Conservation (phyloP, 768 basidiomycete species). For the Baorangia bicolor region DNA sequence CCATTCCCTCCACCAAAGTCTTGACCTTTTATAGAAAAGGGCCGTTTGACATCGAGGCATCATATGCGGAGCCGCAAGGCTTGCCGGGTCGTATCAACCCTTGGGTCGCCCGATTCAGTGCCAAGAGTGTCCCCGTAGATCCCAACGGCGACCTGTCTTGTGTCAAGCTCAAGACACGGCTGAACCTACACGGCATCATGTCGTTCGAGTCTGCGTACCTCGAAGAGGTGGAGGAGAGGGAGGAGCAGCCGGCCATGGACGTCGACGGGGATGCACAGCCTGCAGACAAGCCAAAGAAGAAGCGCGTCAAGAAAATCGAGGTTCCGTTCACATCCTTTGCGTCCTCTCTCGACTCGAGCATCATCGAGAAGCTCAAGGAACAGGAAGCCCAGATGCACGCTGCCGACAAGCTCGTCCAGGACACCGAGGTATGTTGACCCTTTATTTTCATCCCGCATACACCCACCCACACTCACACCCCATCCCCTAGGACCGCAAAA, state of each 20-base stretch:
- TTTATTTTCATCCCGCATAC: not conserved
- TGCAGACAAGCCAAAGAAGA: constrained; percentile 64
- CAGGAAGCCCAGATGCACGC: constrained; percentile 87
- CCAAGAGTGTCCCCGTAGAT: constrained; percentile 74
- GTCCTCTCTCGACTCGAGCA: constrained; percentile 59
- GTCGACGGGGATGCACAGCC: constrained; percentile 52
- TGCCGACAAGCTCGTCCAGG: constrained; percentile 92
- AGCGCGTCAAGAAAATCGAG: constrained; percentile 82
- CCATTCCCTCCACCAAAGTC: constrained; percentile 90
- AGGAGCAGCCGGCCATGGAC: constrained; percentile 68
- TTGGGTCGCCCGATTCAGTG: constrained; percentile 78
- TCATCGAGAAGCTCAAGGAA: constrained; percentile 70
- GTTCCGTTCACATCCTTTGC: constrained; percentile 69
- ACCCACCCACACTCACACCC: not conserved
- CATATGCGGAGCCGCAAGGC: constrained; percentile 67
- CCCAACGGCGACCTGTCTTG: constrained; percentile 71
- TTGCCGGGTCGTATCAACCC: constrained; percentile 84
- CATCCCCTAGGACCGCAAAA: constrained; percentile 80
- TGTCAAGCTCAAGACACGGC: constrained; percentile 87
- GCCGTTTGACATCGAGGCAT: constrained; percentile 84
- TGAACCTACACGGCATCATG: constrained; percentile 84
- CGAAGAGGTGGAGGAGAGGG: constrained; percentile 80
- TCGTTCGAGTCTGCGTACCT: constrained; percentile 85
- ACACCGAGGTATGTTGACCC: constrained; percentile 77
- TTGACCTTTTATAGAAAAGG: constrained; percentile 92